Percentiles rank a stretch among this genome's conserved stretches.
Evolutionary conservation across 164 flowering plant genomes (phyloP).

Genomic region (Cinnamomum chago): DNA sequence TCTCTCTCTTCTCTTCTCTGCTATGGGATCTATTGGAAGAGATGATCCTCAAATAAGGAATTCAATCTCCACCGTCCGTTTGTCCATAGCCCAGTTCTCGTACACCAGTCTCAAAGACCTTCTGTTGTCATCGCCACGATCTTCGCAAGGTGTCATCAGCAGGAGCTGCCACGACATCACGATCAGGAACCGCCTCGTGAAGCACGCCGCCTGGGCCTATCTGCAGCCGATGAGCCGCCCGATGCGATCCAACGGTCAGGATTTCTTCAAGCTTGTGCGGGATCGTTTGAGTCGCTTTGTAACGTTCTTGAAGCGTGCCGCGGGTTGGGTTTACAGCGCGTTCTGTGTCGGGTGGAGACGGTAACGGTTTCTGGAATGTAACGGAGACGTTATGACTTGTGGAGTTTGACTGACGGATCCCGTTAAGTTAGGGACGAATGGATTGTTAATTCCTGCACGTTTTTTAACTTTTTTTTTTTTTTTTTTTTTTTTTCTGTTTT

Average conservation of each 20-base stretch:
- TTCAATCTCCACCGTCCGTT: conserved; percentile 11
- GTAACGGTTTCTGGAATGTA: too few relatives aligned
- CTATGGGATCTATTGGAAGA: not conserved
- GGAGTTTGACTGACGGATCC: not conserved
- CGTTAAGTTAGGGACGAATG: too few relatives aligned
- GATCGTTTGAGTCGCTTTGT: not conserved
- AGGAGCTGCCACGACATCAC: conserved; percentile 47
- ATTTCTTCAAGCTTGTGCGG: conserved; percentile 36
- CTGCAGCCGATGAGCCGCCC: conserved; percentile 79
- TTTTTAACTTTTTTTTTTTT: too few relatives aligned
- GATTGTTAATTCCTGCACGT: not conserved
- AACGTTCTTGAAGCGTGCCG: too few relatives aligned
- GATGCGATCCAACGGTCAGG: conserved; percentile 32
- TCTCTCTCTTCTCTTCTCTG: not conserved
- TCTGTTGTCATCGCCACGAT: conserved; percentile 11
- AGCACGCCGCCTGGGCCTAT: conserved; percentile 96
- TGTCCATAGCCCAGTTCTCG: conserved; percentile 17
- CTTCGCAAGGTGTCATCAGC: conserved; percentile 28
- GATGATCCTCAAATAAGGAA: not conserved
- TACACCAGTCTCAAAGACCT: conserved; percentile 63
- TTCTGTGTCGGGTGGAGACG: too few relatives aligned
- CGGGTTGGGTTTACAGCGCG: too few relatives aligned
- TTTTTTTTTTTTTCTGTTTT: too few relatives aligned
- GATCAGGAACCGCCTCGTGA: conserved; percentile 76
- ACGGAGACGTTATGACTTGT: not conserved